Evolutionary conservation across 106 monocot species (phyloP).

Genomic region (Dioscorea zingiberensis): DNA sequence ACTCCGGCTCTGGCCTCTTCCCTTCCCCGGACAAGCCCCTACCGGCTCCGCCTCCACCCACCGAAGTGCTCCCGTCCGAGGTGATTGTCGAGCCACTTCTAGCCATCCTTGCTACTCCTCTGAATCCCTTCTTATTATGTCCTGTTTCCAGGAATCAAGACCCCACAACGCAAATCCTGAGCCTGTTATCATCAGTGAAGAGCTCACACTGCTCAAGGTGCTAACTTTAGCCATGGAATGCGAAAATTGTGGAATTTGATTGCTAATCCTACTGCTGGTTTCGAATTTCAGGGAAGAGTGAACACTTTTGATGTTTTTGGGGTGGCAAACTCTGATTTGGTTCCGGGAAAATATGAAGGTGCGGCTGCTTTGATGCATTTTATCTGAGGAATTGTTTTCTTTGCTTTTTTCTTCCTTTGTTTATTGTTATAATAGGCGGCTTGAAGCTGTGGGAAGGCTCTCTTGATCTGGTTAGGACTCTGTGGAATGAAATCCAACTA

Average conservation of each 20-base stretch:
- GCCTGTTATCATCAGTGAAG: constrained; percentile 41
- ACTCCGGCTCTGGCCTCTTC: constrained; percentile 37
- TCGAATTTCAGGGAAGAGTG: constrained; percentile 61
- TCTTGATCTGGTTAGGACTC: constrained; percentile 61
- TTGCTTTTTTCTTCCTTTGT: neutral
- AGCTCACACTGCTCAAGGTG: constrained; percentile 70
- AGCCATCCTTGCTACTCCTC: neutral
- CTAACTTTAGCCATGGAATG: neutral
- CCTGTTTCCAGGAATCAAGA: constrained; percentile 16
- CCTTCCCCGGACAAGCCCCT: constrained; percentile 19
- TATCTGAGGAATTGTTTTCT: neutral
- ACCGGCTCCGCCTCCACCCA: constrained; percentile 48
- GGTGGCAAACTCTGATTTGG: constrained; percentile 73
- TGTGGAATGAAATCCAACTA: constrained; percentile 40
- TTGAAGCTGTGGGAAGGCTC: constrained; percentile 96
- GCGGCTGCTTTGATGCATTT: neutral
- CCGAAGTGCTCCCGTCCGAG: constrained; percentile 61
- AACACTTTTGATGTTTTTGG: constrained; percentile 90
- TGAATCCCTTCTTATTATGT: neutral
- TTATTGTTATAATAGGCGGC: constrained; percentile 38
- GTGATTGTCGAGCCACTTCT: constrained; percentile 7
- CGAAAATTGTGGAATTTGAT: neutral
- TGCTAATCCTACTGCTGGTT: neutral
- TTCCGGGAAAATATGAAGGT: constrained; percentile 96
- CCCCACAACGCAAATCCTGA: constrained; percentile 31